Base-by-base conservation (phyloP, 768 basidiomycete species). In the Termitomyces sp. region DNA sequence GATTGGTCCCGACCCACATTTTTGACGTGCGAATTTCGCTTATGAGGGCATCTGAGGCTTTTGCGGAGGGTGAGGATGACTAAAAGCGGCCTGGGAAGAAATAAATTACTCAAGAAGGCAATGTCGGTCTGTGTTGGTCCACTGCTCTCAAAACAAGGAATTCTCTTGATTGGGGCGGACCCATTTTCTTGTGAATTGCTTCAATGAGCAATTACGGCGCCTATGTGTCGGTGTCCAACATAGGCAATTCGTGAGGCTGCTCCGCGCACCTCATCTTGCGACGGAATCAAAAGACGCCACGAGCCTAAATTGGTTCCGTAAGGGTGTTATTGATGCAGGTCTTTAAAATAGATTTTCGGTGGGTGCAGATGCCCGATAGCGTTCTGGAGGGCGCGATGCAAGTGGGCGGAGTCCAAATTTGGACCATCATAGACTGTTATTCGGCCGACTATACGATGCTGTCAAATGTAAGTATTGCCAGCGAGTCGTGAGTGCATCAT, bases 1-100 rank as follows among this genome's bases (percentile, higher is more conserved):
- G 67, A 70, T 70, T 70, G 68, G 59, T 36, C 56, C 68, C 64
- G 67, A 65, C 66, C 66, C 62, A 68, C 56, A 56, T 69, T 66
- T 65, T 60, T 72, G 57, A 56, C 49, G 58, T 61, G 62, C 12
- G 64, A 65, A 60, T 51, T 51, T 54, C 51, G 56, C 52, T 57
- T 61, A 51, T 50, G 47, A 31, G 24, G 51, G 2, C 5, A 26
- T 12, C 9, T 28, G 12, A 28, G 20, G 20, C 56, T 57, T 45
- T 62, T 45, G 61, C 61, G 55, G 61, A 62, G 61, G 37, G 39
- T 16, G 0, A n/a, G 4, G 3, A 46, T 54, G 44, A 15, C 52
- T 55, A 24, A 46, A 58, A 59, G 41, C 55, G 63, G 59, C 37
- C 28, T 45, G 16, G 29, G 28, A 31, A 36, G 12, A 31, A 31